Evolutionary conservation across 1,139 yeast species (phyloP).

Genomic region (Nakaseomyces kungkrabaensis): DNA sequence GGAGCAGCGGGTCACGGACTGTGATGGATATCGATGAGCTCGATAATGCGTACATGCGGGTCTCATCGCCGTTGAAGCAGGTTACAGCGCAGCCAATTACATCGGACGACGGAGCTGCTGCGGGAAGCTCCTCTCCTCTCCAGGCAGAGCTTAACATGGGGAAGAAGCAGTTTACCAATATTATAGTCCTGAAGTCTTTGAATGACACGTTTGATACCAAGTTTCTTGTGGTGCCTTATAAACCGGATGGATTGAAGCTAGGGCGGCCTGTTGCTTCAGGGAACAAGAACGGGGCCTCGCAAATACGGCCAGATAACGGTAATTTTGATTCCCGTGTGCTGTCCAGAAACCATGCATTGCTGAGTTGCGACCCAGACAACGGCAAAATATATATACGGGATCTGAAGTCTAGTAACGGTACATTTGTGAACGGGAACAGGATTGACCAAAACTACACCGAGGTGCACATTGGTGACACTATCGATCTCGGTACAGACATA

Average conservation of each 20-base stretch:
- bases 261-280: conserved; percentile 64
- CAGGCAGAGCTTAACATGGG: too few species aligned
- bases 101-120: too few species aligned
- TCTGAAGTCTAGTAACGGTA: conserved; percentile 87
- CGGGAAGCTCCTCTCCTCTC: too few species aligned
- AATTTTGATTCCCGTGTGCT: conserved; percentile 89
- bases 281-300: conserved; percentile 17
- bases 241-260: conserved; percentile 72
- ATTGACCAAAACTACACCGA: conserved; percentile 48
- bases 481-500: conserved; percentile 88
- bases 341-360: conserved; percentile 87
- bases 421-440: conserved; percentile 72
- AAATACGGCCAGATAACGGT: conserved; percentile 61
- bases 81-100: background rate
- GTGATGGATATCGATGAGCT: conserved; percentile 8
- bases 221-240: conserved; percentile 63
- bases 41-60: background rate
- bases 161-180: conserved; percentile 20
- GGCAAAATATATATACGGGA: conserved; percentile 75
- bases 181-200: conserved; percentile 59
- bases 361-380: conserved; percentile 58
- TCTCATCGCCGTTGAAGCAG: background rate
- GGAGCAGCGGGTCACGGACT: conserved; percentile 24
- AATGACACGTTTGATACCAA: conserved; percentile 77
- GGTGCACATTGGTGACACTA: conserved; percentile 62